A percentile compares a stretch with the other conserved stretches of the same genome.
Conservation (phyloP, 179 eudicot species). For the Actinidia arguta region DNA sequence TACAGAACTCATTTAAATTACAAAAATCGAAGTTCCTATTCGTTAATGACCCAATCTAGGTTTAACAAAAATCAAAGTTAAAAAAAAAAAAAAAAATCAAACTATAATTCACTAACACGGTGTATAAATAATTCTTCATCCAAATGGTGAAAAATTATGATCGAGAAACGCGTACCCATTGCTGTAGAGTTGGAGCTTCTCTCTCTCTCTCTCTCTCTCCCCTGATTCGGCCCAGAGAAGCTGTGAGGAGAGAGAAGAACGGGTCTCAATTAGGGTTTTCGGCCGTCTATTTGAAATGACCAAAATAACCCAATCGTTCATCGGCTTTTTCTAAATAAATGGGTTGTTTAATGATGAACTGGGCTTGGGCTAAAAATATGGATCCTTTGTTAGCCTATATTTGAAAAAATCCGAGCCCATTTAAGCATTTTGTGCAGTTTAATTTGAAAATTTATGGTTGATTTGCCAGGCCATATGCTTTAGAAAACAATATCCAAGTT, state of each 20-base stretch:
- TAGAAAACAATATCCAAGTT: no score
- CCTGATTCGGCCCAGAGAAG: background rate
- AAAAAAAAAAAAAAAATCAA: background rate
- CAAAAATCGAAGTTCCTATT: background rate
- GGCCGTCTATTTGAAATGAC: background rate
- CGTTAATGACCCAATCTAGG: background rate
- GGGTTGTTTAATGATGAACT: background rate
- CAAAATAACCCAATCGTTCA: background rate
- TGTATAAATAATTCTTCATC: no score
- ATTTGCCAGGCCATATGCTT: no score
- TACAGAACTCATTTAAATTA: no score
- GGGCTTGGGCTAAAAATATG: background rate
- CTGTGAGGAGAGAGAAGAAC: background rate
- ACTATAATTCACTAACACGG: background rate
- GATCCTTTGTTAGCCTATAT: background rate
- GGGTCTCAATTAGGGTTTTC: slow-evolving; percentile 26
- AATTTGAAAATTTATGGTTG: no score
- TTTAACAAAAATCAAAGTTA: background rate
- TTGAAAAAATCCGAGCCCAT: no score
- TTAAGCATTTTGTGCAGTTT: no score
- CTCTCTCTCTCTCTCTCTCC: background rate
- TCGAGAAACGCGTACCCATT: slow-evolving; percentile 28
- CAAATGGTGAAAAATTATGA: background rate
- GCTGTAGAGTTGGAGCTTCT: slow-evolving; percentile 14
- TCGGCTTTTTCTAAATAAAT: background rate